A percentile compares a stretch with the other conserved stretches of the same genome.
Evolutionary conservation across 805 yeast species (phyloP).

Genomic region (Metschnikowia sp.): DNA sequence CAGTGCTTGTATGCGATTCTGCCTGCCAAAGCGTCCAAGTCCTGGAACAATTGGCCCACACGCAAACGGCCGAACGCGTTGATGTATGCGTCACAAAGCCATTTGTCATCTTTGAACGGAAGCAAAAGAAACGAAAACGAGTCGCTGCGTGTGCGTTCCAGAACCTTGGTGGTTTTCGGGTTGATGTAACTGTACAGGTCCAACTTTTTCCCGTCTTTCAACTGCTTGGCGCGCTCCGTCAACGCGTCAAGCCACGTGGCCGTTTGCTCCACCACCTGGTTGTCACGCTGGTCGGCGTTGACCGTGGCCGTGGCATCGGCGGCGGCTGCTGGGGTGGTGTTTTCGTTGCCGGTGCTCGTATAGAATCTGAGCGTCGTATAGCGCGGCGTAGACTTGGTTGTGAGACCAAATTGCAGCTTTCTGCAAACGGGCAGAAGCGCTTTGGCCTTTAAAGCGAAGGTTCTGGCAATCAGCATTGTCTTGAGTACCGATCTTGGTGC

Average conservation of each 20-base stretch:
- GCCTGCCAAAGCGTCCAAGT: constrained; percentile 90
- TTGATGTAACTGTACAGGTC: constrained; percentile 70
- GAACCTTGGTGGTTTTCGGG: constrained; percentile 66
- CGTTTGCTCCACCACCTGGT: constrained; percentile 38
- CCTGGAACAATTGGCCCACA: constrained; percentile 92
- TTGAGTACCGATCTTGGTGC: too few relatives aligned
- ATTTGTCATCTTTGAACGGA: constrained; percentile 81
- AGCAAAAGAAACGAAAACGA: constrained; percentile 67
- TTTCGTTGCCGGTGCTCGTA: constrained; percentile 26
- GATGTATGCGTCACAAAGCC: constrained; percentile 82
- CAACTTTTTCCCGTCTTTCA: constrained; percentile 67
- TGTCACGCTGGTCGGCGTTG: constrained; percentile 57
- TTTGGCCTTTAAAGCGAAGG: too few relatives aligned
- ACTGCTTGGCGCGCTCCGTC: constrained; percentile 64
- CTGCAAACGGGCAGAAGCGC: too few relatives aligned
- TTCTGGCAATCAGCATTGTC: too few relatives aligned
- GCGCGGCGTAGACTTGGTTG: not conserved
- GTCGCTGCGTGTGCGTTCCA: constrained; percentile 72
- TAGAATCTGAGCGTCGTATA: not conserved
- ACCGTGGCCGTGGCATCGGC: constrained; percentile 77
- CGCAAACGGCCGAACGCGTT: constrained; percentile 89
- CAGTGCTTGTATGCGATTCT: constrained; percentile 90
- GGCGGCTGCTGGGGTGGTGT: constrained; percentile 52
- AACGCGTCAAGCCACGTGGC: constrained; percentile 90
- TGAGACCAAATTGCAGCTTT: too few relatives aligned